Evolutionary conservation across 2,329 filamentous ascomycete genomes (phyloP), one percentile per base, ranked within the genome.

Genomic region (Epichloe sylvatica): DNA sequence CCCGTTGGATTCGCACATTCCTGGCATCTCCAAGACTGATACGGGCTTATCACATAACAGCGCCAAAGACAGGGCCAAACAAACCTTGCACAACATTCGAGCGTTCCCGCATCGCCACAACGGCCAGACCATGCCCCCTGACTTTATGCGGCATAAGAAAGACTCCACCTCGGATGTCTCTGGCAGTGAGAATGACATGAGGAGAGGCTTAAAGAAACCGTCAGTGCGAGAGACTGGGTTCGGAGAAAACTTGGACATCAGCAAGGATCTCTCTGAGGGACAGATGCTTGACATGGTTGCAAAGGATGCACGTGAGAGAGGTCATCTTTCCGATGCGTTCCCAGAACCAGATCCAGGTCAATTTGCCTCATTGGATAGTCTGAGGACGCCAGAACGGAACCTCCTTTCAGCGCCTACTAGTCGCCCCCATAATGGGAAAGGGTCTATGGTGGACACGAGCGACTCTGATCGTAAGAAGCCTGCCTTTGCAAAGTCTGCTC

Each of bases 211-310:
- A 61, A 54, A 63, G 67, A 34, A 52, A 39, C 3, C 56, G 52
- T 12, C 51, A 38, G 46, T 62, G 57, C 21, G 70, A 71, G 37
- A 17, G n/a, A 34, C 15, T 6, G 40, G 23, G 2, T 68, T 63
- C 15, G 71, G 68, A 11, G 78, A 74, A 2, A 67, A 73, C 49
- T 71, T 70, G 44, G 74, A 70, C 54, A 70, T 64, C 42, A 53
- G 63, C 23, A 74, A 72, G 52, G 74, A 78, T 50, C 64, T 81
- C 12, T 63, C 81, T 12, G 75, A 79, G 53, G 79, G 76, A 59
- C 78, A 81, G 57, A 81, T 81, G 76, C 64, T 73, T 51, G 76
- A 80, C 51, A 75, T 80, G 67, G 70, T 81, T 52, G 74, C 74
- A 5, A 71, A 71, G 52, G 77, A 81, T 58, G 70, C 69, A 5